Evolutionary conservation across 495 filamentous ascomycete genomes (phyloP).

Genomic region (Bacidia rubella): DNA sequence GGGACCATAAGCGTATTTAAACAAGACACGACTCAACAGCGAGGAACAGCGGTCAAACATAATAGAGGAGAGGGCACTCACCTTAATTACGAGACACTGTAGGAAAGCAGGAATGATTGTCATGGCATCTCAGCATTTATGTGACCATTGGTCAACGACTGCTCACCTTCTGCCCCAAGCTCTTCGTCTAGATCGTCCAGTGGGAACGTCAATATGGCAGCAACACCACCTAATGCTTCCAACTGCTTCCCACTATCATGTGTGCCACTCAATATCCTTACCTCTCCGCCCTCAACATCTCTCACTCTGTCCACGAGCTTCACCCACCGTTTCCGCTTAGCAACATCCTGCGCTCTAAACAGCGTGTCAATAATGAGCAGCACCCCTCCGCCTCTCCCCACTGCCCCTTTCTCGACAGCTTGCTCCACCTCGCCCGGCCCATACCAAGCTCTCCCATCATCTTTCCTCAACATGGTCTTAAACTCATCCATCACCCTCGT

Average conservation of each 20-base stretch:
- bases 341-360: slow-evolving; percentile 75
- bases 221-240: slow-evolving; percentile 75
- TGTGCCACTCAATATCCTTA: slow-evolving; percentile 73
- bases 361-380: slow-evolving; percentile 74
- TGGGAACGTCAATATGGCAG: slow-evolving; percentile 82
- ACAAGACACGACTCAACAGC: too few species aligned
- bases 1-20: too few species aligned
- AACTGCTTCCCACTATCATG: slow-evolving; percentile 88
- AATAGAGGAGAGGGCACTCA: too few species aligned
- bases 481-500: slow-evolving; percentile 79
- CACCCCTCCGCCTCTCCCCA: slow-evolving; percentile 71
- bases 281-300: slow-evolving; percentile 69
- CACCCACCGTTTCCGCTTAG: slow-evolving; percentile 69
- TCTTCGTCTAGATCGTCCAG: slow-evolving; percentile 59
- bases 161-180: slow-evolving; percentile 26
- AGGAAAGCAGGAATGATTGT: background rate
- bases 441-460: slow-evolving; percentile 88
- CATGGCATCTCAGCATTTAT: background rate
- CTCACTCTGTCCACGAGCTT: slow-evolving; percentile 81
- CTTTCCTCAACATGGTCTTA: slow-evolving; percentile 60
- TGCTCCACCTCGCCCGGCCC: slow-evolving; percentile 72
- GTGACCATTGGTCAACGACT: background rate
- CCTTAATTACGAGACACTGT: background rate
- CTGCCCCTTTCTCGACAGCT: slow-evolving; percentile 78
- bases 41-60: too few species aligned